Evolutionary conservation across 768 basidiomycete species (phyloP).

Genomic region (Lentinus brumalis): DNA sequence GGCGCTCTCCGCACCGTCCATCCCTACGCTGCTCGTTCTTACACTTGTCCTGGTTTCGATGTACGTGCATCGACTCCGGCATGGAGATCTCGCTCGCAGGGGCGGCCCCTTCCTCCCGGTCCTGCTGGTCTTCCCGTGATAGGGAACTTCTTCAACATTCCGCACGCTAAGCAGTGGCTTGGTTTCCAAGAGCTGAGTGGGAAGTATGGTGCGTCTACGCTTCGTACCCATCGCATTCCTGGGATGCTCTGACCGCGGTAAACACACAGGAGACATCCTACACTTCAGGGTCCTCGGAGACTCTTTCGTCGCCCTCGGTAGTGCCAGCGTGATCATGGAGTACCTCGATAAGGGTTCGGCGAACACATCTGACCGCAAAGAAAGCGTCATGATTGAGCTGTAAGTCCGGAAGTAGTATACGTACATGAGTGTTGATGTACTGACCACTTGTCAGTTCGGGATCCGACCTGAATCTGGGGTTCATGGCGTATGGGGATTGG

Average conservation of each 20-base stretch:
- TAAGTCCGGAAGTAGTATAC: not conserved
- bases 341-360: slow-evolving; percentile 19
- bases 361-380: slow-evolving; percentile 21
- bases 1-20: not conserved
- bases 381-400: slow-evolving; percentile 20
- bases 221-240: too few species aligned
- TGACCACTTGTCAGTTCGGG: slow-evolving; percentile 1
- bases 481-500: slow-evolving; percentile 8
- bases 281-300: slow-evolving; percentile 13
- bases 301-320: slow-evolving; percentile 11
- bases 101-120: not conserved
- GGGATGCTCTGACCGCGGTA: too few species aligned
- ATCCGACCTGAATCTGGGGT: not conserved
- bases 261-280: slow-evolving; percentile 15
- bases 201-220: not conserved
- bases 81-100: not conserved
- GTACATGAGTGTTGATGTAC: too few species aligned
- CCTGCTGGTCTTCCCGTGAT: not conserved
- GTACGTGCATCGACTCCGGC: not conserved
- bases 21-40: not conserved
- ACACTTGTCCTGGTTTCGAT: not conserved
- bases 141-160: not conserved
- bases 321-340: slow-evolving; percentile 1
- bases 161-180: not conserved
- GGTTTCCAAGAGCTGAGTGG: not conserved